A percentile compares a stretch with the other conserved stretches of the same genome.
These are phyloP conservation scores for Symbiodinium natans DNA, from an alignment of 73 alveolate species.

Conservation along the genomic window DNA sequence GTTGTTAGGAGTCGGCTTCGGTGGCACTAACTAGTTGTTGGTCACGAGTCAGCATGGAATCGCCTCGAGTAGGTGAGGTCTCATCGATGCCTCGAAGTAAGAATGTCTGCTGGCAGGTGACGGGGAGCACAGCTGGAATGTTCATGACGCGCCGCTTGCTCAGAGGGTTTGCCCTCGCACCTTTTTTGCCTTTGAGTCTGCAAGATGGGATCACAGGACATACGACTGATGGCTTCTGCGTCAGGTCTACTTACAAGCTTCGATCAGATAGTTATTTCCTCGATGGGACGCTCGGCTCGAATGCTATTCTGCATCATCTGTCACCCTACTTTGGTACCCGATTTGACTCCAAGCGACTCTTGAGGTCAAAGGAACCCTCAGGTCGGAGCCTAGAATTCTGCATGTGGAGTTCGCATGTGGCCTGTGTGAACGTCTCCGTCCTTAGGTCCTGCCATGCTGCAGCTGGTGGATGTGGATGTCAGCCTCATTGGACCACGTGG, in stretches of 20 bases:
- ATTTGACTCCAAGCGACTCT: too few species aligned
- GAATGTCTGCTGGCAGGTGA: background rate
- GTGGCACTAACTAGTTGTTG: too few species aligned
- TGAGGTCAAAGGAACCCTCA: slow-evolving; percentile 10
- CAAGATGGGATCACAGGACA: too few species aligned
- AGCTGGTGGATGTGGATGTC: slow-evolving; percentile 41
- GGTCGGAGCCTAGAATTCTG: background rate
- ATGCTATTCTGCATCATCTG: too few species aligned
- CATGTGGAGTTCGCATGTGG: background rate
- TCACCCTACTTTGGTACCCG: too few species aligned
- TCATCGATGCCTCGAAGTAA: background rate
- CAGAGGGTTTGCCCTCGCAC: background rate
- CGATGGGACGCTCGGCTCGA: slow-evolving; percentile 32
- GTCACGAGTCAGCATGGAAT: too few species aligned
- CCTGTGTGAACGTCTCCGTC: background rate
- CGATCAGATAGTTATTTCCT: slow-evolving; percentile 33
- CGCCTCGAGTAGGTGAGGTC: too few species aligned
- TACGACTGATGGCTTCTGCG: too few species aligned
- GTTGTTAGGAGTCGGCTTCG: too few species aligned
- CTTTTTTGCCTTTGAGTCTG: background rate
- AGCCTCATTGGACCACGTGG: slow-evolving; percentile 38
- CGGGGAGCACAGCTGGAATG: slow-evolving; percentile 68
- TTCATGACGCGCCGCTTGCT: background rate
- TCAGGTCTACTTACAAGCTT: slow-evolving; percentile 38
- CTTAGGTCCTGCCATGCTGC: slow-evolving; percentile 64